Conservation (phyloP, 441 rosid species). For the Populus hybrid region DNA sequence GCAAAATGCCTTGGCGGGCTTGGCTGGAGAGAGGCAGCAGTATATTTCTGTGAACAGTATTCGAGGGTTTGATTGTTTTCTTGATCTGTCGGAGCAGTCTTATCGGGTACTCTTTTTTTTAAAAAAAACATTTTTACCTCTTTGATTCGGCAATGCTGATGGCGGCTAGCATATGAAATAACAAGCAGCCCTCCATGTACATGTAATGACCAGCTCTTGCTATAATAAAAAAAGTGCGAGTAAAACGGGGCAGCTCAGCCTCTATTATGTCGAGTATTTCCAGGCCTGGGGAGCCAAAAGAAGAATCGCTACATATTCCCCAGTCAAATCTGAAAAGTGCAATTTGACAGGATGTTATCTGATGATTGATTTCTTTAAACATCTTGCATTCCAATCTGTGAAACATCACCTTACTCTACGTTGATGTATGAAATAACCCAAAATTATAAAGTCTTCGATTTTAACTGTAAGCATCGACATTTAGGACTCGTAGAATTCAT, state of each 20-base stretch:
- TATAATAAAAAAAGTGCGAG: too few species aligned
- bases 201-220: too few species aligned
- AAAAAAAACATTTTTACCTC: not conserved
- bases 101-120: not conserved
- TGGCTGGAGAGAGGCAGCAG: not conserved
- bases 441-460: not conserved
- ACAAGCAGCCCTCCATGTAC: too few species aligned
- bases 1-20: not conserved
- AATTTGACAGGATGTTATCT: too few species aligned
- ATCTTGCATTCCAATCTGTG: too few species aligned
- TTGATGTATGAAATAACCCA: not conserved
- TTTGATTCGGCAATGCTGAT: not conserved
- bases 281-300: too few species aligned
- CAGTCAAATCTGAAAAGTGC: too few species aligned
- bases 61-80: not conserved
- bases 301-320: not conserved
- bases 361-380: too few species aligned
- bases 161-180: too few species aligned
- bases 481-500: too few species aligned
- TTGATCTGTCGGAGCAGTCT: not conserved
- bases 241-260: not conserved
- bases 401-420: not conserved
- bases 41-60: not conserved
- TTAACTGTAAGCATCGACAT: too few species aligned
- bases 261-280: not conserved